Conservation (phyloP, 2,329 filamentous ascomycete genomes). For the Capronia epimyces region DNA sequence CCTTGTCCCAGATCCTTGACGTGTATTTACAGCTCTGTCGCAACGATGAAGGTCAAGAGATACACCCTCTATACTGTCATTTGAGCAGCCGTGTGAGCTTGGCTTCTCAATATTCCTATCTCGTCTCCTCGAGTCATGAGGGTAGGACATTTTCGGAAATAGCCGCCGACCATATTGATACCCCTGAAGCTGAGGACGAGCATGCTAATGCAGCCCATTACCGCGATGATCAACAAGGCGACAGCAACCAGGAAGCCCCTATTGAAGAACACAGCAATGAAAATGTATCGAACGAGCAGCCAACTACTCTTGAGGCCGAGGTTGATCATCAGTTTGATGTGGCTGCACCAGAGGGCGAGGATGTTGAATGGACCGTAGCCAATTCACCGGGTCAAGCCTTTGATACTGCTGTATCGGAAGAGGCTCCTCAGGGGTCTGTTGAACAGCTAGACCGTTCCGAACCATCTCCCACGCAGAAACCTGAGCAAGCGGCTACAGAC, state of each 20-base stretch:
- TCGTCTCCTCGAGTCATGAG: slow-evolving; percentile 50
- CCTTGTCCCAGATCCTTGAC: slow-evolving; percentile 54
- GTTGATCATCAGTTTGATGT: neutral
- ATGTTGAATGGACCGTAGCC: neutral
- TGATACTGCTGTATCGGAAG: neutral
- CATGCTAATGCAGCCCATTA: neutral
- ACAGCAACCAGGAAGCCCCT: slow-evolving; percentile 1
- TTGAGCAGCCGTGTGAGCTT: slow-evolving; percentile 53
- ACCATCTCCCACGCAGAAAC: neutral
- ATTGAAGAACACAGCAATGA: neutral
- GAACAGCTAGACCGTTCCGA: neutral
- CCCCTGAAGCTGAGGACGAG: slow-evolving; percentile 13
- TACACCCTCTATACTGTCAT: slow-evolving; percentile 54
- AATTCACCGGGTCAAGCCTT: neutral
- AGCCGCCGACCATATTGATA: slow-evolving; percentile 22
- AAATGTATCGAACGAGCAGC: neutral
- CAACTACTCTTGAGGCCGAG: neutral
- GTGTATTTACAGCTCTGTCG: slow-evolving; percentile 54
- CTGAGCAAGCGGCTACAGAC: neutral
- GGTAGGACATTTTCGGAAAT: slow-evolving; percentile 55
- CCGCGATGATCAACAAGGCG: slow-evolving; percentile 4
- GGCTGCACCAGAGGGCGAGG: neutral
- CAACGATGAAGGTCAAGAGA: slow-evolving; percentile 52
- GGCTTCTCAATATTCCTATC: slow-evolving; percentile 47
- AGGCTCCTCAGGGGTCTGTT: neutral